Conservation (phyloP, 495 filamentous ascomycete genomes). For the Parathielavia hyrcaniae region DNA sequence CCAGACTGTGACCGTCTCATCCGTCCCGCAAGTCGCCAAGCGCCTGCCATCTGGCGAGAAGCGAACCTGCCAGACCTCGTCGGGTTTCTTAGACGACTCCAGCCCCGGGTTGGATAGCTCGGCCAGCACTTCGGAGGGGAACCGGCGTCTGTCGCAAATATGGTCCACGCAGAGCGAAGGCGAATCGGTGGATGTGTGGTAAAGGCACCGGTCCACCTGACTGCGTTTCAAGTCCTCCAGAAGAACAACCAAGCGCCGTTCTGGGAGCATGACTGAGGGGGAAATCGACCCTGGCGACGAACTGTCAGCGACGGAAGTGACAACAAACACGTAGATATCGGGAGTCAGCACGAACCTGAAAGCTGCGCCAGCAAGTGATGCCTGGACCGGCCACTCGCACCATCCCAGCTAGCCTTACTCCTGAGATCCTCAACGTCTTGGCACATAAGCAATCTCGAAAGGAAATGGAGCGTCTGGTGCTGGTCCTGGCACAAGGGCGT, state of each 20-base stretch:
- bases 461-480: conserved; percentile 60
- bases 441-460: conserved; percentile 91
- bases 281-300: conserved; percentile 68
- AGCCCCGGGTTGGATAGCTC: conserved; percentile 44
- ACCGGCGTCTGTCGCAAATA: conserved; percentile 69
- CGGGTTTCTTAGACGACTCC: conserved; percentile 53
- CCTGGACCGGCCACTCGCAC: conserved; percentile 71
- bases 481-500: conserved; percentile 80
- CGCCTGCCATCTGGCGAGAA: conserved; percentile 87
- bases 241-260: conserved; percentile 82
- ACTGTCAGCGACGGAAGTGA: not conserved
- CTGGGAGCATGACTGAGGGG: conserved; percentile 96
- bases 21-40: conserved; percentile 74
- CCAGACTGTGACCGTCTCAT: conserved; percentile 72
- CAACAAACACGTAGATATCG: not conserved
- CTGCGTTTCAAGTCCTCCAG: conserved; percentile 72
- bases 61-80: conserved; percentile 84
- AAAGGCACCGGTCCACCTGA: conserved; percentile 78
- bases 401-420: conserved; percentile 81
- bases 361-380: conserved; percentile 69
- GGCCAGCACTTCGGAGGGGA: conserved; percentile 60
- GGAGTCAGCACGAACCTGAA: conserved; percentile 57
- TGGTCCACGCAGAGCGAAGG: conserved; percentile 90
- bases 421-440: conserved; percentile 70
- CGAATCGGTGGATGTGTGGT: conserved; percentile 72